A percentile compares a stretch with the other conserved stretches of the same genome.
Conservation (phyloP, 352 stramenopile species). For the Pythium guiyangense region DNA sequence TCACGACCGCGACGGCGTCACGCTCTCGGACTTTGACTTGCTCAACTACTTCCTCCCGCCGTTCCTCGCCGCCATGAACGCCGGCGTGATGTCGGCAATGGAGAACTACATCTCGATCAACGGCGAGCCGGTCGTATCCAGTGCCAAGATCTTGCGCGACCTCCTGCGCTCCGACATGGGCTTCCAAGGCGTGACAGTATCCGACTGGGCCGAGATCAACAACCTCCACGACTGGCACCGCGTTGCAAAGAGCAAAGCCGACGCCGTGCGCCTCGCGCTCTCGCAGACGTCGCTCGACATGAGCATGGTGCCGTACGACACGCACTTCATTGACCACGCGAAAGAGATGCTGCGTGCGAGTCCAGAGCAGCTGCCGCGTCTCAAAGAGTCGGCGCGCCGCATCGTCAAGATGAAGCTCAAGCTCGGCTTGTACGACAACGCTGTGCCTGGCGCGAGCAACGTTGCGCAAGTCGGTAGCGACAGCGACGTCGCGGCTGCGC, state of each 20-base stretch:
- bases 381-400: slow-evolving; percentile 54
- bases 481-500: slow-evolving; percentile 45
- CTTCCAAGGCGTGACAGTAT: slow-evolving; percentile 89
- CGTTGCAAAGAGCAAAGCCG: slow-evolving; percentile 34
- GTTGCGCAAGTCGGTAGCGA: slow-evolving; percentile 41
- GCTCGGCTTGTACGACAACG: slow-evolving; percentile 64
- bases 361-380: slow-evolving; percentile 27
- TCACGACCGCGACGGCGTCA: slow-evolving; percentile 78
- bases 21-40: slow-evolving; percentile 67
- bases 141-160: slow-evolving; percentile 68
- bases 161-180: slow-evolving; percentile 81
- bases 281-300: slow-evolving; percentile 86
- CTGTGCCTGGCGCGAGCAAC: slow-evolving; percentile 40
- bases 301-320: slow-evolving; percentile 81
- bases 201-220: slow-evolving; percentile 91
- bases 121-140: slow-evolving; percentile 87
- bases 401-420: slow-evolving; percentile 73
- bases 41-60: slow-evolving; percentile 84
- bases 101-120: slow-evolving; percentile 93
- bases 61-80: slow-evolving; percentile 81
- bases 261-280: slow-evolving; percentile 68
- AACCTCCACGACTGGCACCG: slow-evolving; percentile 77
- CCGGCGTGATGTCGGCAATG: slow-evolving; percentile 88
- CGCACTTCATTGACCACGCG: slow-evolving; percentile 42
- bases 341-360: slow-evolving; percentile 28